Evolutionary conservation across 257 asterid species (phyloP).

Genomic region (Forsythia viridissima): DNA sequence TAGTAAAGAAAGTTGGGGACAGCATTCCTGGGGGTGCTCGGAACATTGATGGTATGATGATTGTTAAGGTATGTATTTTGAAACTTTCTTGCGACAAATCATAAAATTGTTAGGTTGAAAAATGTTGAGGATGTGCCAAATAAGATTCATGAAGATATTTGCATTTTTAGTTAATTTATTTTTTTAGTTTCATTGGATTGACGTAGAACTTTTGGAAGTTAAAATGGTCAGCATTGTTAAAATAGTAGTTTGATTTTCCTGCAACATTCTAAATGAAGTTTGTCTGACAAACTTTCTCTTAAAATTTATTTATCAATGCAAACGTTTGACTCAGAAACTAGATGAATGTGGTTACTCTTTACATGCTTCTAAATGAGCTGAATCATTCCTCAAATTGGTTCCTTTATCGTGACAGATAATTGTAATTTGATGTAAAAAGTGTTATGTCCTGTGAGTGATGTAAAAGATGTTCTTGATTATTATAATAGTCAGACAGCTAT

Average conservation of each 20-base stretch:
- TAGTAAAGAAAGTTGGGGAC: conserved; percentile 76
- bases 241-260: not conserved
- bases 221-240: not conserved
- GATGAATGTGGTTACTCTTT: conserved; percentile 4
- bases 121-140: not conserved
- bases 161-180: not conserved
- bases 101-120: not conserved
- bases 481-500: not conserved
- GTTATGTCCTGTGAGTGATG: not conserved
- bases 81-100: not conserved
- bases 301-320: not conserved
- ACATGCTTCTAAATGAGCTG: not conserved
- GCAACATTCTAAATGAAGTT: conserved; percentile 13
- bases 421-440: not conserved
- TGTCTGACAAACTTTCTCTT: conserved; percentile 5
- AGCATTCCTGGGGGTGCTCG: conserved; percentile 99
- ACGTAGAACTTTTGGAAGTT: not conserved
- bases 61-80: conserved; percentile 66
- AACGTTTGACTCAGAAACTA: conserved; percentile 13
- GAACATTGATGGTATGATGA: conserved; percentile 96
- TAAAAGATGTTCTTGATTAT: conserved; percentile 1
- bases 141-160: not conserved
- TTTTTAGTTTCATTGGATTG: not conserved
- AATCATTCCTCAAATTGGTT: conserved; percentile 4
- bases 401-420: conserved; percentile 8